Base-by-base conservation (phyloP, 768 basidiomycete species). In the Tylopilus sp. region DNA sequence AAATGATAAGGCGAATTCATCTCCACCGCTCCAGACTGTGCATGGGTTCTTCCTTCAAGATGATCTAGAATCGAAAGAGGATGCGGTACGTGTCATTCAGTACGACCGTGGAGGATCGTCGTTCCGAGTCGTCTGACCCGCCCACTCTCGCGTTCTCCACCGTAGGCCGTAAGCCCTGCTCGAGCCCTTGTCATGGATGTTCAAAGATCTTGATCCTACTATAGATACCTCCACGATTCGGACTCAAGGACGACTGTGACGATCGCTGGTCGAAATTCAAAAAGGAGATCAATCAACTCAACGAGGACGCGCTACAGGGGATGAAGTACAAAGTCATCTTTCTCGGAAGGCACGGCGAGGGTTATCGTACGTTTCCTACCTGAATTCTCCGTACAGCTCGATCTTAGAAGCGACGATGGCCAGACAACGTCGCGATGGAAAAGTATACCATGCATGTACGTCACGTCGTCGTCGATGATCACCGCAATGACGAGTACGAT, bases 291-390 rank as follows among this genome's bases (percentile, higher is more conserved):
- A 51, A 65, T 3, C 57, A 64, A 16, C 63, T 89, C 49, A 85
- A 86, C 52, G 54, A 61, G 2, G 56, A 59, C 3, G 75, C 79
- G 1, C 65, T 67, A 2, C 45, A 60, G 0, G 71, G 68, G 2
- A 73, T 72, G 22, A 68, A 68, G 12, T 85, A 84, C 71, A 91
- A 89, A 61, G 72, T 86, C 19, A 61, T 89, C 50, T 79, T 85
- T 54, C 67, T 89, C 3, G 80, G 79, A 3, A 74, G 89, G 54
- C 89, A 92, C 55, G 89, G 89, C 3, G 72, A 89, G 66, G 88
- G 87, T 50, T 80, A 76, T 60, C 87, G 87, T 88, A 66, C 58
- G 85, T 72, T 30, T 8, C n/a, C 29, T 29, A 10, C 29, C 7
- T 12, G 21, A 30, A 25, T 17, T 14, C 10, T 33, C 17, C 16